phyloP scores from a whole-genome alignment of 352 stramenopile genomes.

The Globisporangium uncinulatum region DNA sequence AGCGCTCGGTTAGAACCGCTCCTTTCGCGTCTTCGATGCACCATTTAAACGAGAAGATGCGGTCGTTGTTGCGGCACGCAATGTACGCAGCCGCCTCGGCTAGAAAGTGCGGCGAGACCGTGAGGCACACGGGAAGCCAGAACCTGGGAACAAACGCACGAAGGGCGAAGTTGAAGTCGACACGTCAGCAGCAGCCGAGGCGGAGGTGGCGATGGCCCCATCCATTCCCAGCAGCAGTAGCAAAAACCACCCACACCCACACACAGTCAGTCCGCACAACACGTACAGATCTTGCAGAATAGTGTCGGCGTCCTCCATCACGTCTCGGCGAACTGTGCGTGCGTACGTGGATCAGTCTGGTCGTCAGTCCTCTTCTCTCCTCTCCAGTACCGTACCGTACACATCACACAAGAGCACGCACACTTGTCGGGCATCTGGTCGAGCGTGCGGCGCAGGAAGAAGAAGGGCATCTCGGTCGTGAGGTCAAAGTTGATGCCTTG shows the following conservation, averaged over 20 bases:
- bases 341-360: too few species aligned
- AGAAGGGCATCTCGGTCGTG: slow-evolving; percentile 75
- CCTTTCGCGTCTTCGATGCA: slow-evolving; percentile 47
- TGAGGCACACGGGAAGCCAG: slow-evolving; percentile 58
- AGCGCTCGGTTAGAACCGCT: slow-evolving; percentile 51
- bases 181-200: too few species aligned
- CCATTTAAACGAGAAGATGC: slow-evolving; percentile 80
- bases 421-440: slow-evolving; percentile 74
- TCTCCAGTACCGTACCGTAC: background rate
- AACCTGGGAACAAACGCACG: slow-evolving; percentile 28
- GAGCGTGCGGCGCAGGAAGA: slow-evolving; percentile 49
- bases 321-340: slow-evolving; percentile 36
- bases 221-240: too few species aligned
- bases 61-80: slow-evolving; percentile 59
- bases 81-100: slow-evolving; percentile 77
- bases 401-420: slow-evolving; percentile 1
- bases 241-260: too few species aligned
- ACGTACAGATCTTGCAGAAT: slow-evolving; percentile 66
- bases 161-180: too few species aligned
- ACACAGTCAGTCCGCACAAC: background rate
- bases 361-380: too few species aligned
- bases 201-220: too few species aligned
- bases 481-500: slow-evolving; percentile 80
- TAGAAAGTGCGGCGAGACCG: slow-evolving; percentile 44
- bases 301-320: slow-evolving; percentile 42